A percentile compares a stretch with the other conserved stretches of the same genome.
These are phyloP conservation scores for Thamnidium elegans DNA, from an alignment of 192 early-diverging fungal species.

Conservation along the genomic window DNA sequence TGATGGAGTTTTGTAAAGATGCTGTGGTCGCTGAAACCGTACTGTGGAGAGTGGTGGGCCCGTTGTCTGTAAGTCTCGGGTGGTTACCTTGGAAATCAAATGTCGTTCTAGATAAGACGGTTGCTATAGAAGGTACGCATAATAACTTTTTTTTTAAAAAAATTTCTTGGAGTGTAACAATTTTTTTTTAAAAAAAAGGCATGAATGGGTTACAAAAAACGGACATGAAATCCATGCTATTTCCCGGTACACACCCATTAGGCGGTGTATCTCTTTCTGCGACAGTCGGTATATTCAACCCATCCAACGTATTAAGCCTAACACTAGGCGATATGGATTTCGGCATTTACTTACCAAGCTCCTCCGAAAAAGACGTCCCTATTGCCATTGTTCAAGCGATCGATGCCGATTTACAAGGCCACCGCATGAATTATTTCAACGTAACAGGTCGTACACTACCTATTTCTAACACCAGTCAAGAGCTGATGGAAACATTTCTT, in stretches of 20 bases:
- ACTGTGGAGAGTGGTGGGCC: constrained; percentile 13
- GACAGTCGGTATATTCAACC: constrained; percentile 33
- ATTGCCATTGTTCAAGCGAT: constrained; percentile 31
- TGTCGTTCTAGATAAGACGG: constrained; percentile 6
- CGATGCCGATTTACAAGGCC: constrained; percentile 23
- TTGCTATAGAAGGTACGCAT: constrained; percentile 17
- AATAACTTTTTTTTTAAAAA: neutral
- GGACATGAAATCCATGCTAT: constrained; percentile 23
- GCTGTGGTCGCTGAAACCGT: constrained; percentile 15
- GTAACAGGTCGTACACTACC: constrained; percentile 25
- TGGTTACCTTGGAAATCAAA: constrained; percentile 12
- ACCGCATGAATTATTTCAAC: constrained; percentile 30
- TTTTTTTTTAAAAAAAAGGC: constrained; percentile 15
- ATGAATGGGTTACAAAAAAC: constrained; percentile 35
- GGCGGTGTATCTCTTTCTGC: constrained; percentile 29
- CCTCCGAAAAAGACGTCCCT: constrained; percentile 20
- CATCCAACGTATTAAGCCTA: constrained; percentile 32
- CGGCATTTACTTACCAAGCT: constrained; percentile 32
- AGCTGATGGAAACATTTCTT: constrained; percentile 24
- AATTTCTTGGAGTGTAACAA: neutral
- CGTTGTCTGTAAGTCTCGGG: constrained; percentile 1
- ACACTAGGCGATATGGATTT: constrained; percentile 36
- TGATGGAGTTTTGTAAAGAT: constrained; percentile 25
- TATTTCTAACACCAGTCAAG: constrained; percentile 4
- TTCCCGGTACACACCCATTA: constrained; percentile 30